These are phyloP conservation scores for Claviceps capensis DNA, from an alignment of 2,329 filamentous ascomycete genomes.

Conservation along the genomic window DNA sequence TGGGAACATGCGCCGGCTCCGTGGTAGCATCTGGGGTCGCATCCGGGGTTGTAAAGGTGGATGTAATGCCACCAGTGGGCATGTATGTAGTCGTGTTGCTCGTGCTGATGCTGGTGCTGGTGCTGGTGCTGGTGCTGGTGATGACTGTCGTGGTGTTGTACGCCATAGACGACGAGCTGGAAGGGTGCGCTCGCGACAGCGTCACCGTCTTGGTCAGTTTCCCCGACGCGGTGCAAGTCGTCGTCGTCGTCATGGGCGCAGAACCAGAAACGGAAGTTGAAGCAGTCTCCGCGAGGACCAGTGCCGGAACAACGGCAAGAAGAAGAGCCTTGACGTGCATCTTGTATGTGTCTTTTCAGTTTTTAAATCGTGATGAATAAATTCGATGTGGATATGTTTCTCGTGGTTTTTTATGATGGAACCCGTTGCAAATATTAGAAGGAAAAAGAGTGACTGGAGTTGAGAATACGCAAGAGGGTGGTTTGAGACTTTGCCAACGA, in stretches of 20 bases:
- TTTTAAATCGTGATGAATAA: background rate
- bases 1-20: constrained; percentile 8
- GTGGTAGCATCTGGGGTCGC: constrained; percentile 10
- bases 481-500: constrained; percentile 43
- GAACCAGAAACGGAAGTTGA: background rate
- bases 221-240: background rate
- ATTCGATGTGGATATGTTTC: background rate
- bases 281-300: constrained; percentile 32
- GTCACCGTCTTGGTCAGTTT: constrained; percentile 39
- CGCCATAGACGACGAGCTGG: constrained; percentile 13
- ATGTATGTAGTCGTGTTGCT: constrained; percentile 15
- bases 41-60: constrained; percentile 10
- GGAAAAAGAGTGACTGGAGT: constrained; percentile 8
- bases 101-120: background rate
- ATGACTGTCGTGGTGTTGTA: background rate
- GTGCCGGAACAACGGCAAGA: constrained; percentile 37
- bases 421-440: background rate
- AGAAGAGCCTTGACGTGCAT: constrained; percentile 26
- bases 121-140: background rate
- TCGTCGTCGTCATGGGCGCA: too few relatives aligned
- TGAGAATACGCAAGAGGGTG: constrained; percentile 10
- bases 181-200: constrained; percentile 31
- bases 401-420: background rate
- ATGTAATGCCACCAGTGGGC: constrained; percentile 12
- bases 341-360: background rate